Evolutionary conservation across 768 basidiomycete genomes (phyloP), one percentile per base, ranked within the genome.

Genomic region (Russula olivacea): DNA sequence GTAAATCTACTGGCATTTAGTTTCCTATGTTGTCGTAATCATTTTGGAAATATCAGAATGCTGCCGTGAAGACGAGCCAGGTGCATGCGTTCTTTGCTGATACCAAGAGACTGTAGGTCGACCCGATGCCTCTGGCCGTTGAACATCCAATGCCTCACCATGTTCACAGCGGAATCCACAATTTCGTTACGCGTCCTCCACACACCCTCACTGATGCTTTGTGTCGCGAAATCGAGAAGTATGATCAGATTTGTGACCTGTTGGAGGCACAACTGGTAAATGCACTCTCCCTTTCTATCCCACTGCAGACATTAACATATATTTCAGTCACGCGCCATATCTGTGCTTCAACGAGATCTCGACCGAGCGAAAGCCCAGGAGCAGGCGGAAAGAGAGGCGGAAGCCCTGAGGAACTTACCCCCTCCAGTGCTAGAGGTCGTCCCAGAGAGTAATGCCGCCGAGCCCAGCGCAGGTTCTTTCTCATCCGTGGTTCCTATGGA

Each of bases 161-260:
- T 30, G 15, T 61, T 55, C 34, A 17, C 21, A 90, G 89, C 49
- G 81, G 80, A 12, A 79, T 90, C 50, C 76, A 80, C 54, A 79
- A 80, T 55, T 78, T 85, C 68, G 80, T 82, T 3, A 78, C 81
- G 4, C 73, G 79, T 61, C 88, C 90, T 28, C 88, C 89, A 11
- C 83, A 76, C n/a, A 78, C 84, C 25, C 71, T 91, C 14, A 84
- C 81, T 3, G 76, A 83, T 3, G 79, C 86, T 19, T 77, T 93
- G 38, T 86, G 89, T 17, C 82, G 82, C 41, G 88, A 90, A 69
- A 76, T 91, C 3, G 88, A 91, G 71, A 86, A 82, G 69, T 92
- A 87, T 67, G 89, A 92, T 69, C 88, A 90, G 68, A 65, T 91
- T 5, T 89, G 88, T 68, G 91, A 93, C 70, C 77, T 84, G 1